Base-by-base conservation (phyloP, 768 basidiomycete genomes). In the Neoboletus brunneissimus region DNA sequence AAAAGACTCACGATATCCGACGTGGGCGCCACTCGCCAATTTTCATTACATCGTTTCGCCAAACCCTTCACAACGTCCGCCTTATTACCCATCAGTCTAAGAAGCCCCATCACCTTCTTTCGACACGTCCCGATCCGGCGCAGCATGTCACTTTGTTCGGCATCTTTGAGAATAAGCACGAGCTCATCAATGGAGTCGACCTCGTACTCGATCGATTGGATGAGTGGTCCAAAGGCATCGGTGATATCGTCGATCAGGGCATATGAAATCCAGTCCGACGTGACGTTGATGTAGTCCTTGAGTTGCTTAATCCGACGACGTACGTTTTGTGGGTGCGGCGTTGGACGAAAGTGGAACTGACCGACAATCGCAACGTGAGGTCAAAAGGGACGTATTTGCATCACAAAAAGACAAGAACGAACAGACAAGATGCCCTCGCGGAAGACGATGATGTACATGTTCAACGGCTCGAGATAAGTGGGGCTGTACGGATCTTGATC, bases 371-470 rank as follows among this genome's bases (percentile, higher is more conserved):
- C 23, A 48, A 41, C 45, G 31, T 51, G 47, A 55, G 59, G 42
- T 48, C 20, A 41, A 34, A 29, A 40, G 10, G 3, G 5, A 40
- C 18, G 12, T 9, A 9, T 32, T 1, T 12, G n/a, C 44, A 23
- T 2, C 22, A 22, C 11, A 20, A 25, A 25, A 40, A 48, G 11
- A 50, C 16, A 22, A 22, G 2, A 8, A 80, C 88, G 66, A 65
- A 97, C 95, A 10, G 94, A 97, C 48, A 98, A 77, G 2, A 87
- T 98, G 18, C 97, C 97, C 71, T 98, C 97, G 23, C 96, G 83
- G 77, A 99, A 98, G 48, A 99, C 97, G 64, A 98, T 91, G 64
- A 99, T 96, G 75, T 99, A 99, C 96, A 98, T 98, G 75, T 99
- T 99, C 61, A 98, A 79, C 16, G 97, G 97, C 71, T 99, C 96